These are phyloP conservation scores for Zarea fungicola DNA, from an alignment of 2,329 filamentous ascomycete species.

Conservation along the genomic window DNA sequence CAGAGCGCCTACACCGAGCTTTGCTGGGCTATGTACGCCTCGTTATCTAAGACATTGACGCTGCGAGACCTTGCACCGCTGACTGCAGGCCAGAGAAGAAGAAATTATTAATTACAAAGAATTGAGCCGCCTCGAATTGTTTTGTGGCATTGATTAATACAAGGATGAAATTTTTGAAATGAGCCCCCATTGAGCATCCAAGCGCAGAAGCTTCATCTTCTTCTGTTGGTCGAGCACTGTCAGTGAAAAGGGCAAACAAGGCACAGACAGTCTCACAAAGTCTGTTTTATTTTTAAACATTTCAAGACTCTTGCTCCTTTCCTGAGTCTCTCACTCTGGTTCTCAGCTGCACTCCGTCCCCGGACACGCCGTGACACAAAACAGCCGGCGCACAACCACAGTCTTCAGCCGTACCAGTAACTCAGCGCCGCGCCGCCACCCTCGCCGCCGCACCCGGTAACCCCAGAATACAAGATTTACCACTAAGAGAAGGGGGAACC, in stretches of 20 bases:
- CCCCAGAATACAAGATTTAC: neutral
- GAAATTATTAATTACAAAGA: neutral
- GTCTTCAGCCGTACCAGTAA: neutral
- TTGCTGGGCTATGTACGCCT: neutral
- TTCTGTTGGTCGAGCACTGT: no score
- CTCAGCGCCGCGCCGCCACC: neutral
- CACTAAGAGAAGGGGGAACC: neutral
- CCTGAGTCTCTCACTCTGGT: neutral
- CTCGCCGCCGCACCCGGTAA: neutral
- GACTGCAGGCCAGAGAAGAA: neutral
- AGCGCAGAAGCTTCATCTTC: no score
- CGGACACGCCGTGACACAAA: neutral
- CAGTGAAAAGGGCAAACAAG: neutral
- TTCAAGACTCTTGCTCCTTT: neutral
- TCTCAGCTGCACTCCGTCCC: constrained; percentile 2
- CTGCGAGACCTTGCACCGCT: neutral
- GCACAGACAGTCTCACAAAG: neutral
- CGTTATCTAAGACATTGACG: constrained; percentile 7
- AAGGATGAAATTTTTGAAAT: no score
- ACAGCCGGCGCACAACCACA: neutral
- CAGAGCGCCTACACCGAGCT: constrained; percentile 2
- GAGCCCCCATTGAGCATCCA: no score
- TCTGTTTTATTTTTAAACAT: neutral
- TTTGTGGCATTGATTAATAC: no score
- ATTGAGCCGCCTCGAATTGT: no score